These are phyloP conservation scores for Stephania yunnanensis DNA, from an alignment of 164 flowering plant genomes.

Conservation along the genomic window DNA sequence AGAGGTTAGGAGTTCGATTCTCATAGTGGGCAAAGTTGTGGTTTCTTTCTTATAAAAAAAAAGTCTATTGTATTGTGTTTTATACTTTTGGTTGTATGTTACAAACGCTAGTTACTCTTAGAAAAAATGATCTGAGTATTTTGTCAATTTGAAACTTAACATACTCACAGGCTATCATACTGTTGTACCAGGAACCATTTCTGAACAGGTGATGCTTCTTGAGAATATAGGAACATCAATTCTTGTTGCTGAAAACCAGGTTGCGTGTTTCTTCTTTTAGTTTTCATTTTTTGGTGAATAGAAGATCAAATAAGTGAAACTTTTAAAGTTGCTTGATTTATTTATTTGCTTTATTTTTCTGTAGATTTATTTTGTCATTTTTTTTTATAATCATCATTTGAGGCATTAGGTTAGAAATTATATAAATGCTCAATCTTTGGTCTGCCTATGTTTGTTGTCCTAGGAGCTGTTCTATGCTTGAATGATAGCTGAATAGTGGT, in stretches of 20 bases:
- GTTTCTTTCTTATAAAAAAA: too few species aligned
- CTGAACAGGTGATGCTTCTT: slow-evolving; percentile 95
- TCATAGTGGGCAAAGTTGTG: too few species aligned
- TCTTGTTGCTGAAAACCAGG: slow-evolving; percentile 90
- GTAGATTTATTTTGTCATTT: not conserved
- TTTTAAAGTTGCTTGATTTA: not conserved
- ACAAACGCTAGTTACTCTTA: not conserved
- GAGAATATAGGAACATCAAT: slow-evolving; percentile 96
- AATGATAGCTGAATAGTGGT: not conserved
- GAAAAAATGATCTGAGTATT: too few species aligned
- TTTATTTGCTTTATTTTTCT: slow-evolving; percentile 1
- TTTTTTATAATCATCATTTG: not conserved
- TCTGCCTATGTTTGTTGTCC: not conserved
- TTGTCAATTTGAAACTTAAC: not conserved
- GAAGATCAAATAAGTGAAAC: too few species aligned
- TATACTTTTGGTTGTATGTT: not conserved
- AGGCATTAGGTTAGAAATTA: not conserved
- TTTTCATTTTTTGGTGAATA: too few species aligned
- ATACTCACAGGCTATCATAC: not conserved
- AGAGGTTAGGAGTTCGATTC: too few species aligned
- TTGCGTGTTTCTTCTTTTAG: slow-evolving; percentile 10
- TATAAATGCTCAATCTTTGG: not conserved
- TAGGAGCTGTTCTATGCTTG: not conserved
- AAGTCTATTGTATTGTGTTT: too few species aligned
- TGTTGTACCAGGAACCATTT: slow-evolving; percentile 52